Evolutionary conservation across 768 basidiomycete species (phyloP).

Genomic region (Psilocybe azurescens): DNA sequence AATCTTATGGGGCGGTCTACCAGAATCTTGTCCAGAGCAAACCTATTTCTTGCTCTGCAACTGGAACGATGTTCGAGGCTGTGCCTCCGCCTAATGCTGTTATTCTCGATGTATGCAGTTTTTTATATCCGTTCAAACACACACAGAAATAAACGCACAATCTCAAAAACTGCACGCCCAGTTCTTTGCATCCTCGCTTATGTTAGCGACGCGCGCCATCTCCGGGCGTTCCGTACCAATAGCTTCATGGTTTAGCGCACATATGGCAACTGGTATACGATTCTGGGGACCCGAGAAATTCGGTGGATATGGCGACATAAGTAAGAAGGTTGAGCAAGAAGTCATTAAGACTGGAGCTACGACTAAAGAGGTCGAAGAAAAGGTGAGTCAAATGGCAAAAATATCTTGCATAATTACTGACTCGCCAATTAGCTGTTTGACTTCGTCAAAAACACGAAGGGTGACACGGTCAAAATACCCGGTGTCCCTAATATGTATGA

Average conservation of each 20-base stretch:
- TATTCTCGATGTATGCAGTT: neutral
- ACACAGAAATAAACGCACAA: too few species aligned
- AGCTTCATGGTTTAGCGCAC: neutral
- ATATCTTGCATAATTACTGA: neutral
- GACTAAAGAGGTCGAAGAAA: neutral
- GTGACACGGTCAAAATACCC: neutral
- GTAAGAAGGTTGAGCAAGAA: neutral
- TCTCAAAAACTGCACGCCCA: neutral
- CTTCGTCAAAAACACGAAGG: neutral
- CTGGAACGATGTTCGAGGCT: neutral
- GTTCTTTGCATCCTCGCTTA: conserved; percentile 7
- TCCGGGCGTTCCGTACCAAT: conserved; percentile 5
- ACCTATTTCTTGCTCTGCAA: neutral
- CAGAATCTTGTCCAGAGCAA: neutral
- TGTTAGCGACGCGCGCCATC: neutral
- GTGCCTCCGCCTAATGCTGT: neutral
- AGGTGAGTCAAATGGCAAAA: neutral
- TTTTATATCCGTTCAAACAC: too few species aligned
- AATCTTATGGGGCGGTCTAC: neutral
- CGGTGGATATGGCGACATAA: conserved; percentile 10
- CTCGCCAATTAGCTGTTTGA: neutral
- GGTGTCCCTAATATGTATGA: conserved; percentile 7
- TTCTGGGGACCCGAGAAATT: conserved; percentile 2
- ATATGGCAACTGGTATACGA: neutral
- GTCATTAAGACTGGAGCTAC: conserved; percentile 2